Conservation (phyloP, 176 grass and related monocot species). For the Stipa capillata region DNA sequence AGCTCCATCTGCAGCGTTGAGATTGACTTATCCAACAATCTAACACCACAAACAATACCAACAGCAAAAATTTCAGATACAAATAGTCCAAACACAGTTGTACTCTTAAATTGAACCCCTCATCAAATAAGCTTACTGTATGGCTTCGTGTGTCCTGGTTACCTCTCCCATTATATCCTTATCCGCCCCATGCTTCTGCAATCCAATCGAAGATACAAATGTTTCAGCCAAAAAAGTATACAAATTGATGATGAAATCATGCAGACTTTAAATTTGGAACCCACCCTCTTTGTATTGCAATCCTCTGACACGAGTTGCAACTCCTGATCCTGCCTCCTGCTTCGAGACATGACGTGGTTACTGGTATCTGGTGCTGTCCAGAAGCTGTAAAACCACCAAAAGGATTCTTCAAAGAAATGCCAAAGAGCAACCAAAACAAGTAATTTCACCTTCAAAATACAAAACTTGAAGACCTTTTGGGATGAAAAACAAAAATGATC, state of each 20-base stretch:
- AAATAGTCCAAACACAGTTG: conserved; percentile 3
- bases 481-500: not conserved
- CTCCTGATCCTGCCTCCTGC: conserved; percentile 56
- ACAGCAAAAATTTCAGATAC: conserved; percentile 10
- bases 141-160: conserved; percentile 82
- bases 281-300: conserved; percentile 67
- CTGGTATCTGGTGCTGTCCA: conserved; percentile 55
- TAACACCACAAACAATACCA: conserved; percentile 38
- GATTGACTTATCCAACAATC: conserved; percentile 97
- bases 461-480: not conserved
- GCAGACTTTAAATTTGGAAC: not conserved
- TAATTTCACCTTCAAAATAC: not conserved
- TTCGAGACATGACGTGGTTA: conserved; percentile 52
- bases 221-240: conserved; percentile 11
- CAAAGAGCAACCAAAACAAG: not conserved
- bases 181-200: conserved; percentile 62
- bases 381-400: conserved; percentile 41
- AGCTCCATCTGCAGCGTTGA: conserved; percentile 97
- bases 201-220: not conserved
- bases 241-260: not conserved
- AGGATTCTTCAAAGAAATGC: not conserved
- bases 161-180: conserved; percentile 95
- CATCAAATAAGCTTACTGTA: conserved; percentile 53
- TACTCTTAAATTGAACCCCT: not conserved
- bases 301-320: conserved; percentile 54